Conservation (phyloP, 495 filamentous ascomycete genomes). For the Gamarada debralockiae region DNA sequence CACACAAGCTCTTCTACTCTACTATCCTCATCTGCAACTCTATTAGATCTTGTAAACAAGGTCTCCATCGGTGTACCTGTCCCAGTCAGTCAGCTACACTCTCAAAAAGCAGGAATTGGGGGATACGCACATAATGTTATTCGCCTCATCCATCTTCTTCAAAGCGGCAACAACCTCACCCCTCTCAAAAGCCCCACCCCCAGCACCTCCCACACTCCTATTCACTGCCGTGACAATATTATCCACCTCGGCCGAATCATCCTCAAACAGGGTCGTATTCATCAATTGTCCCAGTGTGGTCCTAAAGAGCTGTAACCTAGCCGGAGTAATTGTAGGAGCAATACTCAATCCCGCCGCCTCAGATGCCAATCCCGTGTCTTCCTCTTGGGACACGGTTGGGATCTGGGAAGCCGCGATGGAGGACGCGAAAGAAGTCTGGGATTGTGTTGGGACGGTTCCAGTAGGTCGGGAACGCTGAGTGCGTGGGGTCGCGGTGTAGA, state of each 20-base stretch:
- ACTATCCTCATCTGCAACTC: not conserved
- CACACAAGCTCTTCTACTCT: not conserved
- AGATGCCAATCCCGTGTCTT: conserved; percentile 18
- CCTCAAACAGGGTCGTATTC: conserved; percentile 70
- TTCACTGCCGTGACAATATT: conserved; percentile 80
- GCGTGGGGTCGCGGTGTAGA: conserved; percentile 55
- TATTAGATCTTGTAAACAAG: conserved; percentile 46
- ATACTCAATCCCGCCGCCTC: conserved; percentile 20
- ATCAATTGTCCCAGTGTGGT: conserved; percentile 75
- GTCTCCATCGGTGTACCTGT: conserved; percentile 35
- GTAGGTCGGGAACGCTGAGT: conserved; percentile 39
- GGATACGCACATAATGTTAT: conserved; percentile 84
- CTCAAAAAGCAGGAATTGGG: not conserved
- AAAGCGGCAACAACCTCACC: conserved; percentile 75
- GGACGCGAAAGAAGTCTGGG: conserved; percentile 63
- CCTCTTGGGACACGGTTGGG: conserved; percentile 42
- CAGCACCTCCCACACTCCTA: conserved; percentile 50
- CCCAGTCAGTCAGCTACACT: not conserved
- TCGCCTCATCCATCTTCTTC: conserved; percentile 72
- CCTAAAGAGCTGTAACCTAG: conserved; percentile 70
- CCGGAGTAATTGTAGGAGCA: conserved; percentile 42
- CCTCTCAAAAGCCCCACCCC: conserved; percentile 53
- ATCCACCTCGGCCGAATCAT: conserved; percentile 73
- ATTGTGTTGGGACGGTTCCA: conserved; percentile 39
- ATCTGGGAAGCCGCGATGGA: conserved; percentile 63